Evolutionary conservation across 179 eudicot species (phyloP).

Genomic region (Sideroxylon spinosum): DNA sequence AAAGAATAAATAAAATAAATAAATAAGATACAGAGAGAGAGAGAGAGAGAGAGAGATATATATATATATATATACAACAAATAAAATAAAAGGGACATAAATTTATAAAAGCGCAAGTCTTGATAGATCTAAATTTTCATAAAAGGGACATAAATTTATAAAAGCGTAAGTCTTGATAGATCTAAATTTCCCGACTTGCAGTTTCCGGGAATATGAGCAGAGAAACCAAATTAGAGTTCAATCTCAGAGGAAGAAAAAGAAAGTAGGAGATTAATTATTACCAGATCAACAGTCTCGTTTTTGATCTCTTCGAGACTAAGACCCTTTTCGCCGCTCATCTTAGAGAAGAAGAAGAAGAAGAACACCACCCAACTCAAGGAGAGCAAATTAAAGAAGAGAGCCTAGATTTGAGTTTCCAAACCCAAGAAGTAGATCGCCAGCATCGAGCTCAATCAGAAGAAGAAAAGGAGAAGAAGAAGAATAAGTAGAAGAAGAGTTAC

Average conservation of each 20-base stretch:
- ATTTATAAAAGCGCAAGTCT: not conserved
- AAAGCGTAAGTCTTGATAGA: not conserved
- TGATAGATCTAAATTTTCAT: not conserved
- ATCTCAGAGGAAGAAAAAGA: not conserved
- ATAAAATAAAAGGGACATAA: not conserved
- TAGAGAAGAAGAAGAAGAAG: not conserved
- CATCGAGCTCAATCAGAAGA: not conserved
- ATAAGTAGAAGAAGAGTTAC: not conserved
- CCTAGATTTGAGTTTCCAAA: not conserved
- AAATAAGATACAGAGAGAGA: not conserved
- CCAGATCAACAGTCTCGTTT: constrained; percentile 60
- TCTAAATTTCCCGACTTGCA: not conserved
- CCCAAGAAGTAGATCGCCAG: not conserved
- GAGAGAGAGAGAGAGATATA: no score
- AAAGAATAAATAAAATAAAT: not conserved
- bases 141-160: not conserved
- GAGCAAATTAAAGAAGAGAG: not conserved
- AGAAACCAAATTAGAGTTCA: not conserved
- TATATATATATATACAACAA: no score
- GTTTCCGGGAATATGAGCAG: constrained; percentile 2
- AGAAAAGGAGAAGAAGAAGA: not conserved
- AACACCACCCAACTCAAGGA: not conserved
- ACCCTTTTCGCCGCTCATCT: constrained; percentile 29
- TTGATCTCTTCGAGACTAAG: constrained; percentile 42
- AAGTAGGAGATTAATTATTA: constrained; percentile 13